Percentiles rank a stretch among this genome's conserved stretches.
Conservation (phyloP, 768 basidiomycete species). For the Pholiota conissans region DNA sequence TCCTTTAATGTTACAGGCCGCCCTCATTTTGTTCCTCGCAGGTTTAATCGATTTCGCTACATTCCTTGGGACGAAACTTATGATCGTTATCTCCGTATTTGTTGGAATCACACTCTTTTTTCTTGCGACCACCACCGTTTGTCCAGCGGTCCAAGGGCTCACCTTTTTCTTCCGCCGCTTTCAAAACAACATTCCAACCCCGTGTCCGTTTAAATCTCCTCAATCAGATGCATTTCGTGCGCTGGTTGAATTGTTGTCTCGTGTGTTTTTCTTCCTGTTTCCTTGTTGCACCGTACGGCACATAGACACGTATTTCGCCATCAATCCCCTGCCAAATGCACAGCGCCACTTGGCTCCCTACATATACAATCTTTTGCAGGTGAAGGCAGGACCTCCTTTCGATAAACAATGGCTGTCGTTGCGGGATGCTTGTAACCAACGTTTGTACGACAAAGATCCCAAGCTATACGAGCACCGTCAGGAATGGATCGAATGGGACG, state of each 20-base stretch:
- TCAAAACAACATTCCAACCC: background rate
- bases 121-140: conserved; percentile 11
- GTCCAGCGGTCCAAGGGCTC: conserved; percentile 10
- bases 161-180: background rate
- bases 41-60: conserved; percentile 18
- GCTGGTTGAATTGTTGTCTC: background rate
- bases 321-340: background rate
- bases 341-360: background rate
- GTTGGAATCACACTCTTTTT: conserved; percentile 11
- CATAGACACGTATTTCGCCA: too few species aligned
- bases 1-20: conserved; percentile 4
- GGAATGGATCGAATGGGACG: background rate
- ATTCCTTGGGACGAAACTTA: conserved; percentile 4
- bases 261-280: background rate
- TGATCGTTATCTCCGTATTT: conserved; percentile 12
- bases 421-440: conserved; percentile 1
- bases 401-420: background rate
- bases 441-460: background rate
- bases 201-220: conserved; percentile 17
- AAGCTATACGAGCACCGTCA: background rate
- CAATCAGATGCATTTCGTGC: conserved; percentile 13
- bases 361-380: background rate
- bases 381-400: background rate
- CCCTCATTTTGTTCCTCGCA: conserved; percentile 17
- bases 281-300: too few species aligned